Evolutionary conservation across 176 grass and related monocot species (phyloP).

Genomic region (Triticum aestivum): DNA sequence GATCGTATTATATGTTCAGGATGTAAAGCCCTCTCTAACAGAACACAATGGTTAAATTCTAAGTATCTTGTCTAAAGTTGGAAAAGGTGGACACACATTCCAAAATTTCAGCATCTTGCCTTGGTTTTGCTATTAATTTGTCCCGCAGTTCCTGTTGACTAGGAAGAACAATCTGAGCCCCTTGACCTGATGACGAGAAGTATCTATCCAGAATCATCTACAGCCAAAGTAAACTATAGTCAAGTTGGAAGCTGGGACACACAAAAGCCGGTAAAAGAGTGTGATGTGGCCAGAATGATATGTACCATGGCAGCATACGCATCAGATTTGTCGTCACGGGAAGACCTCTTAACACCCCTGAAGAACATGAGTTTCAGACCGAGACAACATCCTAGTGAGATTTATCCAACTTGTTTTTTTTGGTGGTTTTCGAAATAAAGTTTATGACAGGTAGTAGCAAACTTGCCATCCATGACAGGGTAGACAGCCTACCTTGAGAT

Average conservation of each 20-base stretch:
- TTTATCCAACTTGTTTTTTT: neutral
- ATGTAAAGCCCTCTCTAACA: neutral
- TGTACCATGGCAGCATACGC: slow-evolving; percentile 81
- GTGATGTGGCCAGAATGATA: neutral
- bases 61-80: neutral
- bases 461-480: neutral
- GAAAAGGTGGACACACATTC: neutral
- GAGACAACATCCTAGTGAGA: neutral
- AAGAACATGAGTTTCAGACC: slow-evolving; percentile 13
- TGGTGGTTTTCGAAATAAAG: neutral
- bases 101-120: slow-evolving; percentile 37
- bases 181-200: slow-evolving; percentile 59
- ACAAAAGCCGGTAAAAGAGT: neutral
- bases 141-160: slow-evolving; percentile 57
- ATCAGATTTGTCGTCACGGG: slow-evolving; percentile 63
- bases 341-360: slow-evolving; percentile 67
- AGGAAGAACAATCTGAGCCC: slow-evolving; percentile 73
- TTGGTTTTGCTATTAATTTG: slow-evolving; percentile 39
- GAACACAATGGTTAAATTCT: neutral
- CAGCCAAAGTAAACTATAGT: neutral
- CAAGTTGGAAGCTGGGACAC: neutral
- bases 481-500: slow-evolving; percentile 54
- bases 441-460: neutral
- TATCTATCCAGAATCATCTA: slow-evolving; percentile 93
- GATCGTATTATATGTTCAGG: neutral